Conservation (phyloP, 2,329 filamentous ascomycete species). For the Karstenula rhodostoma region DNA sequence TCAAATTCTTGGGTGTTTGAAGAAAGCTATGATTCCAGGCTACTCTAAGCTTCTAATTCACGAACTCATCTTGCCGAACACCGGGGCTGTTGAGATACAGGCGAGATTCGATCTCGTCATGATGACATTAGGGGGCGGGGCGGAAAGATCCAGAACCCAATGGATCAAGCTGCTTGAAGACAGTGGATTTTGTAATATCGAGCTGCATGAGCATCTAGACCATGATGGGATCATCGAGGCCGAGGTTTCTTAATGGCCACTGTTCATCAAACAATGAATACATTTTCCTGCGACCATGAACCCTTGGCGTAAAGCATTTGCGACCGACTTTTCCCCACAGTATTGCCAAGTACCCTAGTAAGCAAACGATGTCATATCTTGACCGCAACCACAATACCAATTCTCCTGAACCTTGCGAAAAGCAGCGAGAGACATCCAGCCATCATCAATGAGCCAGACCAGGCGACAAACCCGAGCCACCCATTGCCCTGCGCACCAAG, state of each 20-base stretch:
- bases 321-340: too few relatives aligned
- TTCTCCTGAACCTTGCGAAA: too few relatives aligned
- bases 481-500: too few relatives aligned
- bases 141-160: slow-evolving; percentile 14
- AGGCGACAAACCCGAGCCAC: too few relatives aligned
- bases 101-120: slow-evolving; percentile 18
- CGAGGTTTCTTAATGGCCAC: background rate
- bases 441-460: too few relatives aligned
- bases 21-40: slow-evolving; percentile 24
- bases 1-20: slow-evolving; percentile 23
- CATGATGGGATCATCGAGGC: slow-evolving; percentile 10
- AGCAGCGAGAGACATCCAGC: too few relatives aligned
- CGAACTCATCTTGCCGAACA: slow-evolving; percentile 25
- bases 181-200: slow-evolving; percentile 10
- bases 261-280: too few relatives aligned
- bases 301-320: too few relatives aligned
- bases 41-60: slow-evolving; percentile 30
- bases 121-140: slow-evolving; percentile 18
- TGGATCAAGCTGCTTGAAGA: slow-evolving; percentile 6
- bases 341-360: too few relatives aligned
- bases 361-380: too few relatives aligned
- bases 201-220: background rate
- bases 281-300: too few relatives aligned
- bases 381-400: too few relatives aligned
- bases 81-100: slow-evolving; percentile 9